Conservation (phyloP, 2,329 filamentous ascomycete species). For the Cladosporium sp. region DNA sequence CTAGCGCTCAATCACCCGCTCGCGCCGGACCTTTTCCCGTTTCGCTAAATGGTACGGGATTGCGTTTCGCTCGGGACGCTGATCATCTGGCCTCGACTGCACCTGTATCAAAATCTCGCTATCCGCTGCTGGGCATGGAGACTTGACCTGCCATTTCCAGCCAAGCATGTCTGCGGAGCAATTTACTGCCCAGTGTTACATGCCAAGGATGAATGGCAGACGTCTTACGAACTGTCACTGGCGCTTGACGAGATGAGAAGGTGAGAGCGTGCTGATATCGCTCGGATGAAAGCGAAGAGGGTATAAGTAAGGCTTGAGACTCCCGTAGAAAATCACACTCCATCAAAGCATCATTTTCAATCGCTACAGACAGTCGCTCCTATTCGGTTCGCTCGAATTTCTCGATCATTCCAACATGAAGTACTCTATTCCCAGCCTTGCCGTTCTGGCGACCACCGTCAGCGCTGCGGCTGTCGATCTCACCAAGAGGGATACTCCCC, state of each 20-base stretch:
- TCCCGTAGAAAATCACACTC: not conserved
- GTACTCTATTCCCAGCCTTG: slow-evolving; percentile 6
- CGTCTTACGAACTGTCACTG: not conserved
- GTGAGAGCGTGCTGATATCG: not conserved
- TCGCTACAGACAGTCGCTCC: not conserved
- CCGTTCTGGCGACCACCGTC: slow-evolving; percentile 14
- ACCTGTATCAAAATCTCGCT: slow-evolving; percentile 9
- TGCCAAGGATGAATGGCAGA: slow-evolving; percentile 6
- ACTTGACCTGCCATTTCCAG: slow-evolving; percentile 7
- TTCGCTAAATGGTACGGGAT: not conserved
- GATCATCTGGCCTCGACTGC: slow-evolving; percentile 7
- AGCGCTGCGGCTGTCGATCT: slow-evolving; percentile 19
- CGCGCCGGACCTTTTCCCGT: slow-evolving; percentile 5
- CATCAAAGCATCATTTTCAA: not conserved
- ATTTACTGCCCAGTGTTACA: not conserved
- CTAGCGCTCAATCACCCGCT: not conserved
- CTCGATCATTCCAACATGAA: slow-evolving; percentile 3
- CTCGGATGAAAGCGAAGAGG: not conserved
- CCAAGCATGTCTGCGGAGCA: slow-evolving; percentile 6
- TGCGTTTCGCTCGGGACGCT: slow-evolving; percentile 1
- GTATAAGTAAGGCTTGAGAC: slow-evolving; percentile 2
- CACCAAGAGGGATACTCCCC: slow-evolving; percentile 19
- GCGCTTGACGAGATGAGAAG: not conserved
- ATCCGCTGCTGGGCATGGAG: slow-evolving; percentile 5
- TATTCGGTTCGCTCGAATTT: not conserved